These are phyloP conservation scores for Bipolaris victoriae DNA, from an alignment of 2,329 filamentous ascomycete genomes.

Conservation along the genomic window DNA sequence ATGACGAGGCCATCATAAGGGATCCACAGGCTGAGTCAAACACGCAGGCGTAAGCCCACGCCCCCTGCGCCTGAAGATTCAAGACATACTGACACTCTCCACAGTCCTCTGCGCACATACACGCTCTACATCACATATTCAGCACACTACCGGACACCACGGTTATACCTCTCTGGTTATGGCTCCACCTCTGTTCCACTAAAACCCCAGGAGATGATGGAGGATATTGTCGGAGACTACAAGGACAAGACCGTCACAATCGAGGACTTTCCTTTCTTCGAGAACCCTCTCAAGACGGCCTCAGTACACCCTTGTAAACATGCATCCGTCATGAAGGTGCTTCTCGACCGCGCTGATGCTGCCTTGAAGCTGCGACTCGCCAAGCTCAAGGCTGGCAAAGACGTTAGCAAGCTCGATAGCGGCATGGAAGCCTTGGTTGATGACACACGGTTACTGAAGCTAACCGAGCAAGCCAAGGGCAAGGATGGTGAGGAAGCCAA, in stretches of 20 bases:
- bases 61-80: neutral
- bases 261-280: constrained; percentile 96
- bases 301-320: constrained; percentile 97
- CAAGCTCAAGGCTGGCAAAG: constrained; percentile 72
- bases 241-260: constrained; percentile 98
- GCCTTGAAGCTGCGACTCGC: constrained; percentile 87
- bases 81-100: constrained; percentile 18
- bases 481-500: constrained; percentile 51
- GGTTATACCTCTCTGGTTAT: constrained; percentile 94
- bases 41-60: constrained; percentile 60
- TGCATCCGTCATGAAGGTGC: constrained; percentile 95
- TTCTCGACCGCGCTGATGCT: constrained; percentile 92
- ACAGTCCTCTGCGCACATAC: constrained; percentile 86
- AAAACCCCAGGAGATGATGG: constrained; percentile 87
- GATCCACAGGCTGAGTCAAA: constrained; percentile 56
- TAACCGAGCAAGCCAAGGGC: constrained; percentile 58
- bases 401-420: constrained; percentile 57
- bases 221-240: constrained; percentile 95
- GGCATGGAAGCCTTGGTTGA: constrained; percentile 89
- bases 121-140: constrained; percentile 98
- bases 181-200: constrained; percentile 78
- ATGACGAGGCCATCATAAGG: constrained; percentile 92
- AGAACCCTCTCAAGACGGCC: constrained; percentile 91
- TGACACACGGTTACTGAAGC: constrained; percentile 69
- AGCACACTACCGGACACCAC: constrained; percentile 93